These are phyloP conservation scores for Polychytrium aggregatum DNA, from an alignment of 192 early-diverging fungal genomes.

Conservation along the genomic window DNA sequence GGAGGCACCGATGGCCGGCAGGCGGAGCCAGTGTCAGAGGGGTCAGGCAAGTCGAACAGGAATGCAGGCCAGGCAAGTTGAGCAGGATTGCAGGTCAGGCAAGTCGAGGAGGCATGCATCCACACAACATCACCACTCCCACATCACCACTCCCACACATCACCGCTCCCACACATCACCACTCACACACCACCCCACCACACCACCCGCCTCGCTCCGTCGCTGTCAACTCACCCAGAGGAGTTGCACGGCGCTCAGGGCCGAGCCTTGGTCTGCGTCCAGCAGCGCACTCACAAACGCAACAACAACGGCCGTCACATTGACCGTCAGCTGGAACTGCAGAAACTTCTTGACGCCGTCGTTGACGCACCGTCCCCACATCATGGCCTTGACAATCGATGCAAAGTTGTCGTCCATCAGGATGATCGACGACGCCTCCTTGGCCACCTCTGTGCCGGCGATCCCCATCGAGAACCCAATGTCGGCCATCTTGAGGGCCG, in stretches of 20 bases:
- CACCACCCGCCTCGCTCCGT: no score
- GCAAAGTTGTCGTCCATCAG: conserved; percentile 94
- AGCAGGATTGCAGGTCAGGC: no score
- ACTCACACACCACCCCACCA: no score
- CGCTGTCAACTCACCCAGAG: conserved; percentile 99
- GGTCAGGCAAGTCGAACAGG: no score
- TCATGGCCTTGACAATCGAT: conserved; percentile 89
- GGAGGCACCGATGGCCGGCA: conserved; percentile 90
- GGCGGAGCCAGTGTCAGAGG: no score
- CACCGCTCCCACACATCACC: no score
- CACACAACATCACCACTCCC: no score
- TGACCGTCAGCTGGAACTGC: conserved; percentile 98
- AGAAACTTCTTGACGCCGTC: conserved; percentile 97
- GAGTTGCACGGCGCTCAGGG: conserved; percentile 89
- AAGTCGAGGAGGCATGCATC: no score
- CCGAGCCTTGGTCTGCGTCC: conserved; percentile 31
- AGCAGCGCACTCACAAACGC: conserved; percentile 32
- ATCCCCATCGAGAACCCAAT: conserved; percentile 36
- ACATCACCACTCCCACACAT: no score
- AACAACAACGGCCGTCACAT: conserved; percentile 50
- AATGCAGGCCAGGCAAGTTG: no score
- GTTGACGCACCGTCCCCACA: conserved; percentile 95
- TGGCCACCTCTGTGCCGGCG: conserved; percentile 88
- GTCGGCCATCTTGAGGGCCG: conserved; percentile 6
- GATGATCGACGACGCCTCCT: conserved; percentile 86